Evolutionary conservation across 1,139 yeast genomes (phyloP).

Genomic region (Eremothecium cymbalariae): DNA sequence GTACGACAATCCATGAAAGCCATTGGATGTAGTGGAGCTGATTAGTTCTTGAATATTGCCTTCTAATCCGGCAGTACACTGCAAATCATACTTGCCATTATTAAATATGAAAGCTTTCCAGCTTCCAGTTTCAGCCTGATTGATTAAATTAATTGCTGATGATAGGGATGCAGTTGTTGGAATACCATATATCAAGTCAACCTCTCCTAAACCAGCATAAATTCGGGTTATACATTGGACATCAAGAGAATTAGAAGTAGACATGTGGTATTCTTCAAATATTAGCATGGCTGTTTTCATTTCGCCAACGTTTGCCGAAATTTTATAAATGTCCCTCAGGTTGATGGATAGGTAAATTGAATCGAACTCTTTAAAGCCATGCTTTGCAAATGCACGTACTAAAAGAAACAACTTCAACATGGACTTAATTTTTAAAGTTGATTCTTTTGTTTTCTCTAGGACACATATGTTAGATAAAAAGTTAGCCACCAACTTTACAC

Average conservation of each 20-base stretch:
- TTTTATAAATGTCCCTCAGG: slow-evolving; percentile 28
- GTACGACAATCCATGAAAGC: slow-evolving; percentile 25
- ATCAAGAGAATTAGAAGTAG: slow-evolving; percentile 10
- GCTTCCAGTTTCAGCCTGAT: slow-evolving; percentile 33
- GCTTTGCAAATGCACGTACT: slow-evolving; percentile 41
- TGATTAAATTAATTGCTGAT: slow-evolving; percentile 41
- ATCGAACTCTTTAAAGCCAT: slow-evolving; percentile 32
- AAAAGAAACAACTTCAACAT: slow-evolving; percentile 37
- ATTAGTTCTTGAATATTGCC: slow-evolving; percentile 32
- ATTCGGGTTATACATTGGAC: slow-evolving; percentile 32
- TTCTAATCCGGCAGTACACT: slow-evolving; percentile 11
- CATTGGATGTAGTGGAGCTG: slow-evolving; percentile 22
- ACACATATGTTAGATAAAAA: slow-evolving; percentile 3
- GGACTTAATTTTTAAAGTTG: slow-evolving; percentile 27
- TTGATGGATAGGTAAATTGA: slow-evolving; percentile 36
- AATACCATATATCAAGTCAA: slow-evolving; percentile 55
- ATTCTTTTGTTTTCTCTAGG: slow-evolving; percentile 19
- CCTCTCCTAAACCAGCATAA: slow-evolving; percentile 44
- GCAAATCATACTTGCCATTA: slow-evolving; percentile 50
- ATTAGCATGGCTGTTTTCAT: slow-evolving; percentile 45
- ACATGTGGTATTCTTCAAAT: slow-evolving; percentile 42
- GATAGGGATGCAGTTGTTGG: slow-evolving; percentile 49
- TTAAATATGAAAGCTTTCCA: slow-evolving; percentile 43
- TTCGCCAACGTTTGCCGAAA: slow-evolving; percentile 36
- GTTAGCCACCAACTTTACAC: slow-evolving; percentile 9